Conservation (phyloP, 495 filamentous ascomycete genomes). For the Podospora conica region DNA sequence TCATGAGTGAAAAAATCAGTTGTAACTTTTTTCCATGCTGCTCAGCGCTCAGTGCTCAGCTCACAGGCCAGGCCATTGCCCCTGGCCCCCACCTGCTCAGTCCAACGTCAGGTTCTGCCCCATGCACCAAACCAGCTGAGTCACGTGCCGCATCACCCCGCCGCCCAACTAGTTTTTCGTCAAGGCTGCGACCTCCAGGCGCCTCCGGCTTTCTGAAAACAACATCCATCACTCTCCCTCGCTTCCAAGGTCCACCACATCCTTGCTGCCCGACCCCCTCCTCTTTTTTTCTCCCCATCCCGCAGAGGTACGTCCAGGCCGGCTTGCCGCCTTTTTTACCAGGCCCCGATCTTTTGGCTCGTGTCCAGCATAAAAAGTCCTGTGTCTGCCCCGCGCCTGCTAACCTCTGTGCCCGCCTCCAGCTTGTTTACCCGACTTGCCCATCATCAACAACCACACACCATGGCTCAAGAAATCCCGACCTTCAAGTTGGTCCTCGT, state of each 20-base stretch:
- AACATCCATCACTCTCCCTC: slow-evolving; percentile 21
- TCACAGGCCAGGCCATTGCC: neutral
- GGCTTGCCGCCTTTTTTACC: neutral
- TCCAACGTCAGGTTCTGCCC: neutral
- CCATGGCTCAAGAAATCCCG: slow-evolving; percentile 57
- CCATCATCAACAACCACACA: slow-evolving; percentile 24
- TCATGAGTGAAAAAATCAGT: too few relatives aligned
- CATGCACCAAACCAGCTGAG: slow-evolving; percentile 22
- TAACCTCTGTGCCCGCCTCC: slow-evolving; percentile 16
- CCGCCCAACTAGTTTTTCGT: slow-evolving; percentile 37
- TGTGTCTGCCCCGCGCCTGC: slow-evolving; percentile 15
- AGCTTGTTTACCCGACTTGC: slow-evolving; percentile 29
- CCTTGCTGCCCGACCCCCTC: slow-evolving; percentile 26
- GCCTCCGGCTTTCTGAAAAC: slow-evolving; percentile 29
- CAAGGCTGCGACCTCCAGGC: slow-evolving; percentile 28
- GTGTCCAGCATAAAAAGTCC: slow-evolving; percentile 13
- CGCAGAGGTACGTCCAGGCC: slow-evolving; percentile 22
- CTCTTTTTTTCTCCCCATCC: slow-evolving; percentile 13
- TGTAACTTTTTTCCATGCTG: neutral
- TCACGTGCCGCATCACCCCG: slow-evolving; percentile 33
- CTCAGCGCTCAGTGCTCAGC: too few relatives aligned
- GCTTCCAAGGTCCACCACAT: slow-evolving; percentile 22
- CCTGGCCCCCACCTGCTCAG: neutral
- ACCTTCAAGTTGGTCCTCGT: slow-evolving; percentile 99
- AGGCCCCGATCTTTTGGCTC: neutral